These are phyloP conservation scores for Venturia effusa DNA, from an alignment of 2,329 filamentous ascomycete species.

Conservation along the genomic window DNA sequence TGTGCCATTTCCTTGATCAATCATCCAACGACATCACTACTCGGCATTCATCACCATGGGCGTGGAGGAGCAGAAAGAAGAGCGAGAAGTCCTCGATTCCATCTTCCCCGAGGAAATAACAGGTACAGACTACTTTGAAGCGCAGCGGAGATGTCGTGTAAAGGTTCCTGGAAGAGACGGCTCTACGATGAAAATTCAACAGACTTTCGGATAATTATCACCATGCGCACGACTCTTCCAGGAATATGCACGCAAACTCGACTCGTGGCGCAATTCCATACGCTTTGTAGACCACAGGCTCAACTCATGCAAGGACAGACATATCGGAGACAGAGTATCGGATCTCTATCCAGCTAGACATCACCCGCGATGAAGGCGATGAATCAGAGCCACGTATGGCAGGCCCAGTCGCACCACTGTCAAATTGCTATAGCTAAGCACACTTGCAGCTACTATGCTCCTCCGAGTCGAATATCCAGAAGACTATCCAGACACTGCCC, in stretches of 20 bases:
- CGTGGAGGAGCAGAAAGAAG: conserved; percentile 81
- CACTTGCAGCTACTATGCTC: conserved; percentile 51
- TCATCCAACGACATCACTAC: not conserved
- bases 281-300: not conserved
- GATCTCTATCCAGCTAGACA: conserved; percentile 75
- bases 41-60: conserved; percentile 28
- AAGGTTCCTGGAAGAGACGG: not conserved
- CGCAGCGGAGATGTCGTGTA: not conserved
- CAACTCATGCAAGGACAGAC: conserved; percentile 41
- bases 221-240: not conserved
- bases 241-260: not conserved
- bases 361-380: conserved; percentile 51
- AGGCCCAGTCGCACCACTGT: not conserved
- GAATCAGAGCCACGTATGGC: conserved; percentile 47
- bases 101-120: conserved; percentile 98
- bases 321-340: conserved; percentile 83
- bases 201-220: not conserved
- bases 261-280: not conserved
- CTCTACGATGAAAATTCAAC: not conserved
- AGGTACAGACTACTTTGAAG: conserved; percentile 39
- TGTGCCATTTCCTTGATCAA: not conserved
- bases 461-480: conserved; percentile 85
- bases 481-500: conserved; percentile 79
- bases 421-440: not conserved
- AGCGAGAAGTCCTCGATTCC: conserved; percentile 93